Evolutionary conservation across 169 alveolate genomes (phyloP).

Genomic region (Theileria parva): DNA sequence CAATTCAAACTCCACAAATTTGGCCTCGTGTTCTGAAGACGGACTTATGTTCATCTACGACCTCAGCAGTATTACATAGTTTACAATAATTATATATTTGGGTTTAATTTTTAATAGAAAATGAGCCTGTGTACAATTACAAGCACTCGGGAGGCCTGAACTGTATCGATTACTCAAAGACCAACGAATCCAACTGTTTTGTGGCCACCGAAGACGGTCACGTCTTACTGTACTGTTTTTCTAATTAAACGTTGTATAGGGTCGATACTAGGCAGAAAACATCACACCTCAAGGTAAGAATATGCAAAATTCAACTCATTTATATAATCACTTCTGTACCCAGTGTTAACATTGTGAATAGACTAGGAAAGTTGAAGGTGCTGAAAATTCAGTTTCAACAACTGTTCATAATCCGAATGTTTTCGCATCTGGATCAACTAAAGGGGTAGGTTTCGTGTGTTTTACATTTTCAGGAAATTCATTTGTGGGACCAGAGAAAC

Average conservation of each 20-base stretch:
- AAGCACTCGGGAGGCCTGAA: slow-evolving; percentile 40
- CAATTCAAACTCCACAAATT: slow-evolving; percentile 24
- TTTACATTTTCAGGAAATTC: slow-evolving; percentile 34
- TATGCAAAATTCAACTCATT: background rate
- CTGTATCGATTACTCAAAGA: slow-evolving; percentile 41
- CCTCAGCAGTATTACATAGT: slow-evolving; percentile 5
- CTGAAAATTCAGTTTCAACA: slow-evolving; percentile 45
- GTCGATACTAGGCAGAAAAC: background rate
- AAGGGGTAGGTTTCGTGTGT: slow-evolving; percentile 41
- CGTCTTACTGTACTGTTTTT: slow-evolving; percentile 13
- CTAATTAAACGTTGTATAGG: background rate
- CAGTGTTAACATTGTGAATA: background rate
- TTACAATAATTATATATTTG: background rate
- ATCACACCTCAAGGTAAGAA: slow-evolving; percentile 4
- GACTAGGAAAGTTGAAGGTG: slow-evolving; percentile 38
- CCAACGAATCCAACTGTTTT: slow-evolving; percentile 17
- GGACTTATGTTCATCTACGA: slow-evolving; percentile 51
- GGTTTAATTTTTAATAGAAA: slow-evolving; percentile 5
- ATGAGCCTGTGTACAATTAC: slow-evolving; percentile 26
- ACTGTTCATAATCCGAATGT: slow-evolving; percentile 43
- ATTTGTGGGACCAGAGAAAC: slow-evolving; percentile 60
- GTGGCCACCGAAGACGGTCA: slow-evolving; percentile 65
- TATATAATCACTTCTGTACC: background rate
- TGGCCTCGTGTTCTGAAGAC: slow-evolving; percentile 65
- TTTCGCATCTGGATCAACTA: slow-evolving; percentile 58